Evolutionary conservation across 192 early-diverging fungal genomes (phyloP).

Genomic region (Coemansia sp.): DNA sequence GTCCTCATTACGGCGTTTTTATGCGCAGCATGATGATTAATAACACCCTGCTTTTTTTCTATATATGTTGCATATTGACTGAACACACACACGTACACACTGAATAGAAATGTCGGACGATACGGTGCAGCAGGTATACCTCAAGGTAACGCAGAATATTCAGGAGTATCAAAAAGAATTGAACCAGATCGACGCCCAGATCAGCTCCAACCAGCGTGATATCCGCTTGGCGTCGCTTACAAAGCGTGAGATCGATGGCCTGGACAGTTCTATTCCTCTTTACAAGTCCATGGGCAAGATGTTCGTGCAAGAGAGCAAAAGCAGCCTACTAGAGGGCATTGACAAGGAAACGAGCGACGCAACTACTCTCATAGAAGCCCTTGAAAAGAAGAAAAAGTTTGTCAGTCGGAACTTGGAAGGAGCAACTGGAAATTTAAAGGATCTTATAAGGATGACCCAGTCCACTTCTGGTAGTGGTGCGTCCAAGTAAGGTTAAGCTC

Average conservation of each 20-base stretch:
- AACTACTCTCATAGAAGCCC: conserved; percentile 17
- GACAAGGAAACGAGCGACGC: conserved; percentile 16
- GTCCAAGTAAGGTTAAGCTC: not conserved
- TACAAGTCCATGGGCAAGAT: conserved; percentile 55
- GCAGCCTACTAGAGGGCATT: conserved; percentile 30
- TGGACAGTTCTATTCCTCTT: conserved; percentile 24
- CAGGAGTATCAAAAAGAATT: conserved; percentile 44
- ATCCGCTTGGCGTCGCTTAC: conserved; percentile 42
- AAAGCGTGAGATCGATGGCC: conserved; percentile 40
- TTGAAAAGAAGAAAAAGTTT: conserved; percentile 55
- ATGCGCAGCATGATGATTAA: no score
- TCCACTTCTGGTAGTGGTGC: not conserved
- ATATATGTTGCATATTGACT: not conserved
- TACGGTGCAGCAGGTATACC: conserved; percentile 44
- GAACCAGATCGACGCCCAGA: conserved; percentile 42
- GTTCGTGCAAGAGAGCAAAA: conserved; percentile 47
- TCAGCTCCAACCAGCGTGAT: conserved; percentile 46
- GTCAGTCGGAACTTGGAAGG: conserved; percentile 42
- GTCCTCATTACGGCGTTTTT: no score
- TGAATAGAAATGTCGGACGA: conserved; percentile 28
- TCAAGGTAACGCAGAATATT: conserved; percentile 45
- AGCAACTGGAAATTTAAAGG: conserved; percentile 33
- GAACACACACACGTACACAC: not conserved
- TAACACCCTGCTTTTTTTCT: not conserved
- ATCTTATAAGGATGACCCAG: conserved; percentile 31